A percentile compares a stretch with the other conserved stretches of the same genome.
These are phyloP conservation scores for Staphylotrichum tortipilum DNA, from an alignment of 495 filamentous ascomycete genomes.

Conservation along the genomic window DNA sequence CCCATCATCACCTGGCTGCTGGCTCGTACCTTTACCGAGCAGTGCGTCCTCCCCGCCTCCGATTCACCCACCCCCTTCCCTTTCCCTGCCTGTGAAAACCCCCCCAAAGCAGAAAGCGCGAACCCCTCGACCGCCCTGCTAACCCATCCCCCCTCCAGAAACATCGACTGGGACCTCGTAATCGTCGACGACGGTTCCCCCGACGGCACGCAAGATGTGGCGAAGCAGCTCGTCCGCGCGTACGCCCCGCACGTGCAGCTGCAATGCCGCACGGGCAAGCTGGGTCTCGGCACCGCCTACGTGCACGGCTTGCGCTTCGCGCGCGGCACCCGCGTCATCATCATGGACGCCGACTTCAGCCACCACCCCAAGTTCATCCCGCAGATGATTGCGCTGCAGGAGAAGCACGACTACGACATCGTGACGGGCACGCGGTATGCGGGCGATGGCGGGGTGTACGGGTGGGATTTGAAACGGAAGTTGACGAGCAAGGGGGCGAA, in stretches of 20 bases:
- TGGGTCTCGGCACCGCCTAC: slow-evolving; percentile 94
- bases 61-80: neutral
- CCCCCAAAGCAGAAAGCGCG: no score
- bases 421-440: slow-evolving; percentile 94
- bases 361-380: slow-evolving; percentile 97
- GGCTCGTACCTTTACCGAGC: slow-evolving; percentile 77
- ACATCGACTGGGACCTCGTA: slow-evolving; percentile 95
- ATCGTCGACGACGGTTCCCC: slow-evolving; percentile 97
- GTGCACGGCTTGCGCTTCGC: slow-evolving; percentile 84
- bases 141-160: no score
- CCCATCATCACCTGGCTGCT: slow-evolving; percentile 93
- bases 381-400: slow-evolving; percentile 72
- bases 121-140: no score
- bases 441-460: slow-evolving; percentile 83
- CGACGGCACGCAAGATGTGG: slow-evolving; percentile 85
- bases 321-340: slow-evolving; percentile 90
- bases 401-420: slow-evolving; percentile 72
- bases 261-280: slow-evolving; percentile 81
- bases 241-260: slow-evolving; percentile 75
- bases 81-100: neutral
- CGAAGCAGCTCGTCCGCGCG: slow-evolving; percentile 76
- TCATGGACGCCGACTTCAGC: slow-evolving; percentile 99
- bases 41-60: slow-evolving; percentile 41
- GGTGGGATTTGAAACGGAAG: slow-evolving; percentile 96
- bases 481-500: slow-evolving; percentile 86